Conservation (phyloP, 2,329 filamentous ascomycete species). For the Biscogniauxia mediterranea region DNA sequence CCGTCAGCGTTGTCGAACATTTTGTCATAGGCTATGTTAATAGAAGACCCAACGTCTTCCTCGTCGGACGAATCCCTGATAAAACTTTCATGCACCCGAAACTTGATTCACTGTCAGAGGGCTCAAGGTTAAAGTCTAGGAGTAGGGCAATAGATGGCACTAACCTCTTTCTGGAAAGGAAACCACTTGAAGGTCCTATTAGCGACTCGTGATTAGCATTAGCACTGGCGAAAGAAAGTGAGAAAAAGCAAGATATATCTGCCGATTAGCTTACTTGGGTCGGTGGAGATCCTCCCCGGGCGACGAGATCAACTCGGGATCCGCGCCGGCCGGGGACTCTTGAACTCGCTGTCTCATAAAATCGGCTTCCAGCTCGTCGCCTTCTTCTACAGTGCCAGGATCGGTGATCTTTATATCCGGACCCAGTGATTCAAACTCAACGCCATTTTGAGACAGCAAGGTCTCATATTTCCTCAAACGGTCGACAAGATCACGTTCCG, state of each 20-base stretch:
- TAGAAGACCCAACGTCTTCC: constrained; percentile 50
- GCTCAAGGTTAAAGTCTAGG: constrained; percentile 2
- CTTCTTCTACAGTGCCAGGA: constrained; percentile 45
- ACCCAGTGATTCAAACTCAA: constrained; percentile 67
- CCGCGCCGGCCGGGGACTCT: constrained; percentile 49
- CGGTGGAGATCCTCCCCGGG: constrained; percentile 30
- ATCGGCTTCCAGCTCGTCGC: constrained; percentile 56
- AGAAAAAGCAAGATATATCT: neutral
- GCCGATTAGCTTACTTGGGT: constrained; percentile 24
- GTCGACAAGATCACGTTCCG: constrained; percentile 68
- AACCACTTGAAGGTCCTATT: constrained; percentile 47
- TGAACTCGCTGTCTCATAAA: constrained; percentile 49
- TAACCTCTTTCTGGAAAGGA: constrained; percentile 52
- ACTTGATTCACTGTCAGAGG: constrained; percentile 38
- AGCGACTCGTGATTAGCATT: constrained; percentile 9
- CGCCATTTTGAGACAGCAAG: constrained; percentile 62
- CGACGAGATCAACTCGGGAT: constrained; percentile 33
- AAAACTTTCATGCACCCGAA: constrained; percentile 47
- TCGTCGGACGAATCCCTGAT: constrained; percentile 56
- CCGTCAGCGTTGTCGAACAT: constrained; percentile 57
- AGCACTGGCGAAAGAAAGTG: constrained; percentile 1
- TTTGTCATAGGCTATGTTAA: constrained; percentile 57
- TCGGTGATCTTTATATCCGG: constrained; percentile 45
- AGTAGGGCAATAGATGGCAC: constrained; percentile 13
- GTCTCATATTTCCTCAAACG: constrained; percentile 68